These are phyloP conservation scores for Botrytis elliptica DNA, from an alignment of 2,329 filamentous ascomycete species.

Conservation along the genomic window DNA sequence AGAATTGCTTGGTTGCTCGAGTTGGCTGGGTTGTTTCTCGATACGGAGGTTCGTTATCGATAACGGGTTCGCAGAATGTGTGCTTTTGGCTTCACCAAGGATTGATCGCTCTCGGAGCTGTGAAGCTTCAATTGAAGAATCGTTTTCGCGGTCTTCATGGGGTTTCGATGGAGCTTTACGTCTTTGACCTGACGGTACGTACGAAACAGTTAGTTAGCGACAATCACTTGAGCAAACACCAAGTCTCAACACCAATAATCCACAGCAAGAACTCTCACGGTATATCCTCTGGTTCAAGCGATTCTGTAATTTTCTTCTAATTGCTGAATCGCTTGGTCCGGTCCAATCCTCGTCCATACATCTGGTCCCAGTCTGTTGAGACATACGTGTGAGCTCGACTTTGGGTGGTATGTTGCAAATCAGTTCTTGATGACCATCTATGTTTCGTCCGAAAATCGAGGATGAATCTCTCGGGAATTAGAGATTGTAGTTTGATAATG, in stretches of 20 bases:
- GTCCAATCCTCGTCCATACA: conserved; percentile 48
- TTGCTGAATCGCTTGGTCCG: conserved; percentile 44
- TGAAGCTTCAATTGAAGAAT: background rate
- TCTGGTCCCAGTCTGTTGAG: conserved; percentile 38
- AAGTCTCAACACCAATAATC: background rate
- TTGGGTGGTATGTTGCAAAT: background rate
- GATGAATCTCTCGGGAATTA: too few species aligned
- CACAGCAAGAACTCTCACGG: conserved; percentile 36
- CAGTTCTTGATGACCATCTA: background rate
- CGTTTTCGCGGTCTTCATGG: background rate
- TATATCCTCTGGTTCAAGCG: conserved; percentile 49
- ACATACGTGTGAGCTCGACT: background rate
- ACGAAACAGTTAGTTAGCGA: background rate
- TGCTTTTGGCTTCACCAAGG: background rate
- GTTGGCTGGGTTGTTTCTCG: background rate
- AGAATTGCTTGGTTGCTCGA: background rate
- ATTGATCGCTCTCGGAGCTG: background rate
- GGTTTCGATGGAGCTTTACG: background rate
- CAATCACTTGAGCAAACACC: background rate
- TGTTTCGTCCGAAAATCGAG: background rate
- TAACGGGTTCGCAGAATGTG: background rate
- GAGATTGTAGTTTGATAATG: background rate
- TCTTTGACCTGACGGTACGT: background rate
- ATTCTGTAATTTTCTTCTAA: conserved; percentile 46
- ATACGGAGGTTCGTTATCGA: background rate